Evolutionary conservation across 1,284 basidiomycete species (phyloP), one percentile per base, ranked within the genome.

Genomic region (Jaminaea rosea): DNA sequence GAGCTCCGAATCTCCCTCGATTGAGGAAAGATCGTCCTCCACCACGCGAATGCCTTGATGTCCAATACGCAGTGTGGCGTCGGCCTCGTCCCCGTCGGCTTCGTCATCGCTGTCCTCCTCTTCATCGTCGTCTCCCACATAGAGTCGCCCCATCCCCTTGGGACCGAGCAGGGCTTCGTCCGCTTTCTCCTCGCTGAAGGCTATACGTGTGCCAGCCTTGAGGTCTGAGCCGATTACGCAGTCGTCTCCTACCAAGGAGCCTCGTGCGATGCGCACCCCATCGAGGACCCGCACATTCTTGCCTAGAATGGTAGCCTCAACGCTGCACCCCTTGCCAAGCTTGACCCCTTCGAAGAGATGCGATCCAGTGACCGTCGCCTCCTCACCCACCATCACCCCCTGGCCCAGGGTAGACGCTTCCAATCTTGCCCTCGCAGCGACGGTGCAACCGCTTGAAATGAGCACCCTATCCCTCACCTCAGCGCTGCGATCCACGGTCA

Each of bases 331-430:
- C 34, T 83, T 79, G n/a, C 87, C 91, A 23, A 73, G 50, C 10
- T 28, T 21, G n/a, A 62, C 54, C 26, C 51, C 52, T 26, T 58
- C 58, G 58, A 65, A 68, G 39, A 73, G 32, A 53, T 69, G 63
- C 10, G 67, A 64, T n/a, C 55, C 54, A 3, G 47, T 46, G 11
- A 73, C 52, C 39, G 17, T 47, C 36, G 55, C 52, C 10, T 49
- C 41, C 29, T 58, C 48, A 11, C 84, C 86, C 52, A 93, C 82
- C 44, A 75, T 76, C 67, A 88, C 90, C 47, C 80, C 77, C 44
- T 79, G 78, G 21, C 89, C 89, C 48, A 94, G 81, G 29, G 89
- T 84, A 6, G 87, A 88, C 3, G 82, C 77, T 4, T 75, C 75
- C 44, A 93, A 77, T 49, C 81, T 78, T 1, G 82, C 82, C 56